Percentiles rank a stretch among this genome's conserved stretches.
Evolutionary conservation across 768 basidiomycete genomes (phyloP).

Genomic region (Rhodotorula graminis): DNA sequence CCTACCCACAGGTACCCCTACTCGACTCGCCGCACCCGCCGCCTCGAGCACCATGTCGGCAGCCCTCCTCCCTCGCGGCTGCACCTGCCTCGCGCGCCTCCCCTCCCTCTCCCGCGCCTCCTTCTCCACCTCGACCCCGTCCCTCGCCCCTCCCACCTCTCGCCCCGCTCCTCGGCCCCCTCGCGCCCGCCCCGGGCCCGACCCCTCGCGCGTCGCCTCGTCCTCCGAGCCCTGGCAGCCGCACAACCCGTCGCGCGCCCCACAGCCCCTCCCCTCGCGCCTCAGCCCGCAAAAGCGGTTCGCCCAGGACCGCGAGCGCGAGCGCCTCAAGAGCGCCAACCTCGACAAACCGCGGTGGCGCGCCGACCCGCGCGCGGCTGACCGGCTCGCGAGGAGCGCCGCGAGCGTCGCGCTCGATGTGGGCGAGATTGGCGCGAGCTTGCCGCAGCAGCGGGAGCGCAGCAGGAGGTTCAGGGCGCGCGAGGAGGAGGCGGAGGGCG

Average conservation of each 20-base stretch:
- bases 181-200: background rate
- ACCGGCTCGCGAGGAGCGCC: background rate
- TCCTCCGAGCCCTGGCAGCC: background rate
- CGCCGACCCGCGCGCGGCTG: background rate
- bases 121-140: background rate
- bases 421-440: slow-evolving; percentile 1
- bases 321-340: slow-evolving; percentile 5
- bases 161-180: too few species aligned
- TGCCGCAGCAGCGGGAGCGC: slow-evolving; percentile 1
- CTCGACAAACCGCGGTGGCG: background rate
- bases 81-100: background rate
- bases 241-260: background rate
- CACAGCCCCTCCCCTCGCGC: background rate
- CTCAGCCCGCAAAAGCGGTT: slow-evolving; percentile 3
- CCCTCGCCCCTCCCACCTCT: background rate
- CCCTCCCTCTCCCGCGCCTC: background rate
- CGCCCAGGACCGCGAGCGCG: slow-evolving; percentile 19
- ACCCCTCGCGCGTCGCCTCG: background rate
- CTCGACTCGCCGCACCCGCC: background rate
- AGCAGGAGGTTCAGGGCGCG: slow-evolving; percentile 7
- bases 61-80: background rate
- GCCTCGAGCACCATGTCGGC: background rate
- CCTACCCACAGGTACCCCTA: accelerated
- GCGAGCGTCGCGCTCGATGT: slow-evolving; percentile 1
- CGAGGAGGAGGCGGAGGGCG: background rate